A percentile compares a stretch with the other conserved stretches of the same genome.
These are phyloP conservation scores for Stevia rebaudiana DNA, from an alignment of 140 eudicot genomes.

Conservation along the genomic window DNA sequence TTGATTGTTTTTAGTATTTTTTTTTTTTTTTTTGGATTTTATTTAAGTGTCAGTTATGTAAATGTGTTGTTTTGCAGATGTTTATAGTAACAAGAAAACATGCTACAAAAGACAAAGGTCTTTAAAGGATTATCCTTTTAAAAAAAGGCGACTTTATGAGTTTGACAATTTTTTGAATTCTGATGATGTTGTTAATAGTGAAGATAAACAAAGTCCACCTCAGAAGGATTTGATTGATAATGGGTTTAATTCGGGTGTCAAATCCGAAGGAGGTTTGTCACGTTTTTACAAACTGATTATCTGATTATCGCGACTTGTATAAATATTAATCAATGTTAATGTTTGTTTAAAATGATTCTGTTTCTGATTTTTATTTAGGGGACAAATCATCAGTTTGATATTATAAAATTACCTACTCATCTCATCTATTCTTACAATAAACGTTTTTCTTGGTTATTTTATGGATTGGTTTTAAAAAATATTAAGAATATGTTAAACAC, in stretches of 20 bases:
- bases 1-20: background rate
- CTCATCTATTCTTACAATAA: background rate
- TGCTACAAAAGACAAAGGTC: conserved; percentile 62
- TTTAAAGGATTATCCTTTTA: conserved; percentile 79
- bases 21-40: background rate
- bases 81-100: conserved; percentile 37
- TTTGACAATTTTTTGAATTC: conserved; percentile 38
- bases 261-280: conserved; percentile 53
- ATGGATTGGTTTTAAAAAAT: background rate
- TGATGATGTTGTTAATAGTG: conserved; percentile 45
- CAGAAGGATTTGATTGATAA: conserved; percentile 34
- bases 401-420: background rate
- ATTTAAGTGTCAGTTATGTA: background rate
- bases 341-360: background rate
- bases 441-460: background rate
- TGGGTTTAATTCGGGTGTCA: conserved; percentile 32
- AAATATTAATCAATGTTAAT: background rate
- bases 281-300: conserved; percentile 3
- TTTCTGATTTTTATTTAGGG: background rate
- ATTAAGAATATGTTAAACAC: background rate
- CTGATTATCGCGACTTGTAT: too few relatives aligned
- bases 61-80: conserved; percentile 28
- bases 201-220: conserved; percentile 36
- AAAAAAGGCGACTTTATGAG: conserved; percentile 65
- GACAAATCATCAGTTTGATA: background rate